Base-by-base conservation (phyloP, 1,284 basidiomycete genomes). In the Cryptococcus sp. region DNA sequence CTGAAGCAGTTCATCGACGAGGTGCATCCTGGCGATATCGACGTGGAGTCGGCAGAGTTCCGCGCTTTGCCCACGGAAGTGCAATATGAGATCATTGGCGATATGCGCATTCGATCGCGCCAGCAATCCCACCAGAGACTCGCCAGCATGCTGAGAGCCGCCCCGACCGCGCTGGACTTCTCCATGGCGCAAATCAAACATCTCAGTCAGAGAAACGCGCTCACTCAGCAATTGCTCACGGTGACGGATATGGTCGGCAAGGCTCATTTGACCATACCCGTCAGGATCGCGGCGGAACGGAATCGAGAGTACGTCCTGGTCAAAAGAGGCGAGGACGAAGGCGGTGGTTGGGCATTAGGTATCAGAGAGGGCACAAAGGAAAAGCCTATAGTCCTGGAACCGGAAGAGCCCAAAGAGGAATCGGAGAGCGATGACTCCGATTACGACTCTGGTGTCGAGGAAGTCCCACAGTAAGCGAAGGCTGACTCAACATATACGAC, bases 1-100 rank as follows among this genome's bases (percentile, higher is more conserved):
- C 81, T 96, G 11, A 87, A 87, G 22, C 80, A 85, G 4, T 97
- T 97, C 78, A 93, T 97, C 65, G 91, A 95, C 54, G 89, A 93
- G 49, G 91, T 96, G 84, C 85, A 87, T 3, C 92, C 93, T 0
- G 91, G 92, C 67, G 92, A 96, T 72, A 89, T 97, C 68, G 93
- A 97, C 72, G 84, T 93, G 55, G 84, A 86, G 17, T 91, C 91
- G 1, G 84, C 89, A 8, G 89, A 88, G n/a, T 99, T 99, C 73
- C 87, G 88, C 25, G 90, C 92, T 61, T 84, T 99, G 11, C 93
- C 96, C 0, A 92, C 91, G 0, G 94, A 98, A 77, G 87, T 96
- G 22, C 93, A 99, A 74, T 99, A 99, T 78, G 96, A 99, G 81
- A 93, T 99, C 65, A 89, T 99, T 31, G 95, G 95, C 57, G 96